Base-by-base conservation (phyloP, 2,329 filamentous ascomycete genomes). In the Penicillium italicum region DNA sequence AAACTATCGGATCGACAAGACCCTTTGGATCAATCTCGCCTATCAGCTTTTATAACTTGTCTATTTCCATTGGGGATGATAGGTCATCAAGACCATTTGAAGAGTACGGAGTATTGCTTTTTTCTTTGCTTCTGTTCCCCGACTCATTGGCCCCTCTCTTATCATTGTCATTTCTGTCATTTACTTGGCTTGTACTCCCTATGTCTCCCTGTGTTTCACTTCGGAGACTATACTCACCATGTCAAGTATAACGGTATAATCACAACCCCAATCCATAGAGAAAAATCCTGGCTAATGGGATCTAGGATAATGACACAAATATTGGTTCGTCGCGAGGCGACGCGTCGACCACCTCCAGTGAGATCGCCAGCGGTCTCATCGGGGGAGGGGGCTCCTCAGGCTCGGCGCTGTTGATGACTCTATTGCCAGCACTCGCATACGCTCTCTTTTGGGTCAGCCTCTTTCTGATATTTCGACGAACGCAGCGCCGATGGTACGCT, bases 331-430 rank as follows among this genome's bases (percentile, higher is more conserved):
- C 74, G 42, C 70, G 74, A 42, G 73, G 73, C 14, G 67, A 73
- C 58, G 69, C 72, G n/a, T 69, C 72, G 12, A 69, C 73, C 8
- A 67, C 66, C 2, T 67, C 68, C 3, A 66, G 69, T 12, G 67
- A 74, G 22, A 58, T 69, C 5, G 62, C 70, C 14, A 60, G 63
- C 30, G 59, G 56, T 8, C 57, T 76, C 24, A 72, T 67, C 2
- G 66, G 69, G 22, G 64, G 56, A 8, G 67, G 66, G 14, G 77
- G 80, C 26, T 81, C 79, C n/a, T 83, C 82, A 3, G 67, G 78
- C 30, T 81, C 77, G 5, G 72, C 72, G 1, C 68, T 82, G 50
- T 52, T 81, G 20, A 77, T 76, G 24, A 81, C 79, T n/a, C 68
- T 82, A 16, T 66, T 78, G 8, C 79, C 79, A 2, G 71, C 76